Percentiles rank a stretch among this genome's conserved stretches.
These are phyloP conservation scores for Ophiostoma sp. DNA, from an alignment of 2,329 filamentous ascomycete species.

Conservation along the genomic window DNA sequence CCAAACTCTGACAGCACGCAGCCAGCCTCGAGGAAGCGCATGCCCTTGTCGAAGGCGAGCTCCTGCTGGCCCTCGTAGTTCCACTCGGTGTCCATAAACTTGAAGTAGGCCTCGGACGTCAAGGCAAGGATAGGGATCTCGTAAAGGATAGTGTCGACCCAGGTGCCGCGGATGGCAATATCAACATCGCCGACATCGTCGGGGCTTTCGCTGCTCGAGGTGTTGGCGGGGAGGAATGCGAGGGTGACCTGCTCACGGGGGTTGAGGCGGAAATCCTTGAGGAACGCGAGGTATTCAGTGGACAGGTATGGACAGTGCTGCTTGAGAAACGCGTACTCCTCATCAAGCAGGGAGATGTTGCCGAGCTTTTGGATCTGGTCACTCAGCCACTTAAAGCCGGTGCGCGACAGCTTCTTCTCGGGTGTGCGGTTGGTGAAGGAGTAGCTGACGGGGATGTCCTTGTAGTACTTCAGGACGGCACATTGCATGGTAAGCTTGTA, in stretches of 20 bases:
- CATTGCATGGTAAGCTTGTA: slow-evolving; percentile 99
- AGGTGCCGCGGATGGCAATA: slow-evolving; percentile 72
- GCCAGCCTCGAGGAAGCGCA: slow-evolving; percentile 68
- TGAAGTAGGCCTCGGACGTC: slow-evolving; percentile 95
- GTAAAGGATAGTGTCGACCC: slow-evolving; percentile 95
- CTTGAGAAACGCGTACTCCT: slow-evolving; percentile 75
- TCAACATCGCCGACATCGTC: slow-evolving; percentile 66
- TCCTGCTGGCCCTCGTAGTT: slow-evolving; percentile 80
- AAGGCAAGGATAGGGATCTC: slow-evolving; percentile 91
- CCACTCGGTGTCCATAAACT: slow-evolving; percentile 93
- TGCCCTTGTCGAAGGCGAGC: slow-evolving; percentile 75
- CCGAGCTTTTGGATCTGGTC: slow-evolving; percentile 79
- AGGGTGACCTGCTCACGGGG: slow-evolving; percentile 74
- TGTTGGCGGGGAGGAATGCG: slow-evolving; percentile 56
- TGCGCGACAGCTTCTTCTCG: slow-evolving; percentile 80
- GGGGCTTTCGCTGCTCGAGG: slow-evolving; percentile 39
- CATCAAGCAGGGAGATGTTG: slow-evolving; percentile 69
- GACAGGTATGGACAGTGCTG: slow-evolving; percentile 76
- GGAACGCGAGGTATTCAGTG: slow-evolving; percentile 70
- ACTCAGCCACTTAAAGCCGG: slow-evolving; percentile 78
- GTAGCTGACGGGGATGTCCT: slow-evolving; percentile 76
- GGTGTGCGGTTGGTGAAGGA: slow-evolving; percentile 93
- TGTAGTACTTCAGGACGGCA: slow-evolving; percentile 88
- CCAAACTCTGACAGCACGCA: slow-evolving; percentile 94
- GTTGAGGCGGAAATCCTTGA: slow-evolving; percentile 73